These are phyloP conservation scores for Protomyces gravidus DNA, from an alignment of 1,139 yeast genomes.

Conservation along the genomic window DNA sequence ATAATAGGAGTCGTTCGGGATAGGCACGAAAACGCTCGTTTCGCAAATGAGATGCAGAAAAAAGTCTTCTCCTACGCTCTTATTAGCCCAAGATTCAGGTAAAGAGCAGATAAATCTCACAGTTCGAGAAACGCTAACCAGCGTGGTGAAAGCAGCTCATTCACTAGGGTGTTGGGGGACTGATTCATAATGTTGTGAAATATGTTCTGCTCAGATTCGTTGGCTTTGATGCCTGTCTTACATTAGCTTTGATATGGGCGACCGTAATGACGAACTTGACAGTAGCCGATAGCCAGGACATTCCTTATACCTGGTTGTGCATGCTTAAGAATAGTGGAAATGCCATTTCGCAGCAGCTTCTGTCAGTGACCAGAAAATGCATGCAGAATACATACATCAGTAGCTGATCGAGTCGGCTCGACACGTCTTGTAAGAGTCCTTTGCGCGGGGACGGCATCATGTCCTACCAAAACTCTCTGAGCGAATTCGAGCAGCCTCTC, in stretches of 20 bases:
- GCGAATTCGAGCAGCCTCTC: no score
- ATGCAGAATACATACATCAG: not conserved
- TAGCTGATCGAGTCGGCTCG: not conserved
- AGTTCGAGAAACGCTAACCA: not conserved
- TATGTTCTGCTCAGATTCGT: no score
- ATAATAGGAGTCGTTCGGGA: conserved; percentile 17
- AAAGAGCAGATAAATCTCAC: not conserved
- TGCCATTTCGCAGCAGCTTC: no score
- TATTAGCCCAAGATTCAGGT: not conserved
- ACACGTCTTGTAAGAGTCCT: no score
- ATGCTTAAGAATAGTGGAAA: not conserved
- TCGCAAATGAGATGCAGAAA: conserved; percentile 17
- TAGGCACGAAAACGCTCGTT: conserved; percentile 27
- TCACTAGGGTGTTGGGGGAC: not conserved
- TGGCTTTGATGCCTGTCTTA: no score
- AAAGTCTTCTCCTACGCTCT: conserved; percentile 29
- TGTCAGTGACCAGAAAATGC: no score
- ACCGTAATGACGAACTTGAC: no score
- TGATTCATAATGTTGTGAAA: not conserved
- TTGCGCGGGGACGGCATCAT: no score
- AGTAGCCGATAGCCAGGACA: conserved; percentile 26
- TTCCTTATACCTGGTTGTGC: conserved; percentile 8
- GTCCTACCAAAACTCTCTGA: no score
- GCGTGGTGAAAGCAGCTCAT: not conserved
- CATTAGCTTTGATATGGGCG: no score